A percentile compares a stretch with the other conserved stretches of the same genome.
phyloP scores from a whole-genome alignment of 1,284 basidiomycete species.

The Boletus sp. region DNA sequence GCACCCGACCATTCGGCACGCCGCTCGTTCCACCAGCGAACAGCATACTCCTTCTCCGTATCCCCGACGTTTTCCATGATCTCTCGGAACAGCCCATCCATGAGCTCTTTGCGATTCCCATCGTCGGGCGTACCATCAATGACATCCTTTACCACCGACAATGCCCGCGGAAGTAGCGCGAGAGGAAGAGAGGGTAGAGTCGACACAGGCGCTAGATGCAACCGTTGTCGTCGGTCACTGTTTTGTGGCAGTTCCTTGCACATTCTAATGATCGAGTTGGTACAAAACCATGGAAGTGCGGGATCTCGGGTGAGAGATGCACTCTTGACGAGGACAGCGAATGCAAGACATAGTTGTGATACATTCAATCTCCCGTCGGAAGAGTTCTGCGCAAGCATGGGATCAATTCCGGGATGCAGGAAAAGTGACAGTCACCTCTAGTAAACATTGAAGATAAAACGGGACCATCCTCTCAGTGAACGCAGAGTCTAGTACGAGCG shows the following conservation, averaged over 20 bases:
- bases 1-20: slow-evolving; percentile 29
- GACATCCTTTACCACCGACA: slow-evolving; percentile 50
- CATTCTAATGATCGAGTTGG: slow-evolving; percentile 53
- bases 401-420: background rate
- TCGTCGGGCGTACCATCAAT: slow-evolving; percentile 33
- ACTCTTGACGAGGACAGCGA: slow-evolving; percentile 62
- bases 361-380: slow-evolving; percentile 57
- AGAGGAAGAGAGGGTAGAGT: slow-evolving; percentile 61
- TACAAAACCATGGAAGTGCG: slow-evolving; percentile 63
- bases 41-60: slow-evolving; percentile 61
- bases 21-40: slow-evolving; percentile 68
- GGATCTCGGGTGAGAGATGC: slow-evolving; percentile 46
- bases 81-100: slow-evolving; percentile 60
- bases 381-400: slow-evolving; percentile 59
- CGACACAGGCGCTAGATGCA: slow-evolving; percentile 62
- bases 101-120: slow-evolving; percentile 48
- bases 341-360: slow-evolving; percentile 66
- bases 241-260: slow-evolving; percentile 23
- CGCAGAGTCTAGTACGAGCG: slow-evolving; percentile 22
- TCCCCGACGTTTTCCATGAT: slow-evolving; percentile 66
- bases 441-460: slow-evolving; percentile 65
- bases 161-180: slow-evolving; percentile 52
- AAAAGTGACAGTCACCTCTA: slow-evolving; percentile 51
- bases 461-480: slow-evolving; percentile 63
- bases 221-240: slow-evolving; percentile 48